Percentiles rank a stretch among this genome's conserved stretches.
These are phyloP conservation scores for Lachnellula suecica DNA, from an alignment of 2,329 filamentous ascomycete genomes.

Conservation along the genomic window DNA sequence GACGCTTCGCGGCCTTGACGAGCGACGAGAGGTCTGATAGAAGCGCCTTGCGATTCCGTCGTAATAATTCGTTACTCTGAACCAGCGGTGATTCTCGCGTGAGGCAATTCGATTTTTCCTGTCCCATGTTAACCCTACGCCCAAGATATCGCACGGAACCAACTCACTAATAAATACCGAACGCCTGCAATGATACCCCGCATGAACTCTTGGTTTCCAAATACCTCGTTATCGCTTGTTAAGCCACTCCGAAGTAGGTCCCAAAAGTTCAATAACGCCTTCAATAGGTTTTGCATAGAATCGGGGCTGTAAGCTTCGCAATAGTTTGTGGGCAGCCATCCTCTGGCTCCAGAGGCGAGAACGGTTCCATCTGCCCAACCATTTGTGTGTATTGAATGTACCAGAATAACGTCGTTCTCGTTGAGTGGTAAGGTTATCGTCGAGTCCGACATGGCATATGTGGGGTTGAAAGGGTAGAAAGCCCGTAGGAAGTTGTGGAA, in stretches of 20 bases:
- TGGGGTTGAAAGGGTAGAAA: slow-evolving; percentile 88
- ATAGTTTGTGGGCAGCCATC: slow-evolving; percentile 98
- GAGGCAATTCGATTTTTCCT: slow-evolving; percentile 88
- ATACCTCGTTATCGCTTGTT: slow-evolving; percentile 73
- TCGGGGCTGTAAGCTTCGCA: slow-evolving; percentile 93
- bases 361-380: slow-evolving; percentile 97
- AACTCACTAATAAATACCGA: slow-evolving; percentile 78
- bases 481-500: slow-evolving; percentile 96
- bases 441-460: slow-evolving; percentile 72
- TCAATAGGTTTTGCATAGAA: slow-evolving; percentile 80
- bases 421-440: slow-evolving; percentile 87
- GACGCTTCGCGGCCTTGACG: slow-evolving; percentile 82
- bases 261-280: slow-evolving; percentile 88
- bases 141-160: neutral
- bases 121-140: slow-evolving; percentile 14
- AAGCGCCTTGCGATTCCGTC: slow-evolving; percentile 80
- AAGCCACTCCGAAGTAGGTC: slow-evolving; percentile 79
- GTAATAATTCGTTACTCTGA: slow-evolving; percentile 71
- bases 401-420: slow-evolving; percentile 87
- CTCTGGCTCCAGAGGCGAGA: slow-evolving; percentile 78
- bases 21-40: slow-evolving; percentile 86
- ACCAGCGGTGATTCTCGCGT: slow-evolving; percentile 78
- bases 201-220: slow-evolving; percentile 91
- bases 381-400: slow-evolving; percentile 96
- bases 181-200: slow-evolving; percentile 92